Base-by-base conservation (phyloP, 805 yeast species). In the Wickerhamomyces alni region DNA sequence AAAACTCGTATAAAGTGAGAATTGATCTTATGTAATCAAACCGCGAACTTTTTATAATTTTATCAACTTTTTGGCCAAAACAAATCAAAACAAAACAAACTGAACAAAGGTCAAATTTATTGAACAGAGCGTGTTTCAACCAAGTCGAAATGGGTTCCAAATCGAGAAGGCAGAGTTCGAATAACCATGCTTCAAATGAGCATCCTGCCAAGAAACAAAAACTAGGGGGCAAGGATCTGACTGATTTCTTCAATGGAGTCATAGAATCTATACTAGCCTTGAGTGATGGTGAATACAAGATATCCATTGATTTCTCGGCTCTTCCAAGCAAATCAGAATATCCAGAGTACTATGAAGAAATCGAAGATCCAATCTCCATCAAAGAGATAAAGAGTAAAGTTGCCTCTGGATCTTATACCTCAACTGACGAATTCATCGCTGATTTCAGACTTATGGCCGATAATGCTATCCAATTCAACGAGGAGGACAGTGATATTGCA, bases 401-500 rank as follows among this genome's bases (percentile, higher is more conserved):
- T 33, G 59, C 62, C 10, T 50, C 59, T 9, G 55, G 63, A 33
- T 57, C 57, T 30, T 69, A 70, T 43, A 12, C 50, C 37, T 41
- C 66, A 51, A 18, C 51, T 35, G 32, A 62, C 30, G 73, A 70
- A 47, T 67, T 85, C 48, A 40, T 50, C 72, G 29, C 67, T 60
- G 96, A 86, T 54, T 70, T 88, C 47, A 70, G 75, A 48, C 62
- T 76, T 43, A 74, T 88, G 80, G 72, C 77, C 28, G 66, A 71
- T 35, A 88, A 88, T 55, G 95, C 96, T 22, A 63, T 66, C 42
- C 65, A 76, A 0, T 88, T 79, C 57, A 88, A 88, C 52, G 88
- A 82, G 52, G 72, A 74, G 24, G 71, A 70, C 16, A 68, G 80
- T 42, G 69, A 77, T 54, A 81, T 87, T 38, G 91, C 84, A 1